phyloP scores from a whole-genome alignment of 2,329 filamentous ascomycete species.

The Neopestalotiopsis sp. region DNA sequence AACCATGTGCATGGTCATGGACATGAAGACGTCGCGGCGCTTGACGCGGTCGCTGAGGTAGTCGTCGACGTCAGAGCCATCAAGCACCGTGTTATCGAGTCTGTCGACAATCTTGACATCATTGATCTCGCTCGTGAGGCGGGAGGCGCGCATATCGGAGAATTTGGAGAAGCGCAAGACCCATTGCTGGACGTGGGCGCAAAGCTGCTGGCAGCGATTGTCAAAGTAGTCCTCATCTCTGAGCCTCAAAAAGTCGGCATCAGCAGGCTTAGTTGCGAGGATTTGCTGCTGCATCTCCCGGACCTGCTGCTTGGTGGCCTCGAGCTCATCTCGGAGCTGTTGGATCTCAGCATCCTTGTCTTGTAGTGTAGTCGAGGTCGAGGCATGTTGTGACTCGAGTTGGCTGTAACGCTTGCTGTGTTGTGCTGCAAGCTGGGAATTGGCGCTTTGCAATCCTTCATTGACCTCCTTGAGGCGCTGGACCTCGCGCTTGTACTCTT shows the following conservation, averaged over 20 bases:
- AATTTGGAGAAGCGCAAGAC: conserved; percentile 97
- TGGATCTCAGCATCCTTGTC: conserved; percentile 86
- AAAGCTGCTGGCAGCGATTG: conserved; percentile 89
- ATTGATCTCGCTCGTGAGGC: conserved; percentile 80
- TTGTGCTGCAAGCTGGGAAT: conserved; percentile 75
- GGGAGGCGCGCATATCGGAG: conserved; percentile 89
- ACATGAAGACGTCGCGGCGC: conserved; percentile 96
- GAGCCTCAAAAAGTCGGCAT: conserved; percentile 76
- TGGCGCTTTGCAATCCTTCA: conserved; percentile 76
- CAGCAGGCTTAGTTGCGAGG: conserved; percentile 61
- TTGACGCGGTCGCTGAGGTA: conserved; percentile 88
- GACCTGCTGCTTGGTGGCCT: conserved; percentile 69
- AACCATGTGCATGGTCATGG: conserved; percentile 98
- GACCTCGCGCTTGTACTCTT: conserved; percentile 83
- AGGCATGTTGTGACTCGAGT: conserved; percentile 70
- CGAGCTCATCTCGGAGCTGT: conserved; percentile 77
- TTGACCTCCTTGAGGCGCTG: conserved; percentile 82
- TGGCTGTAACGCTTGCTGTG: conserved; percentile 73
- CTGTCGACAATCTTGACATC: conserved; percentile 94
- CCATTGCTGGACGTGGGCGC: conserved; percentile 96
- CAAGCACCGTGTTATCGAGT: conserved; percentile 91
- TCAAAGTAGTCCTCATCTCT: conserved; percentile 96
- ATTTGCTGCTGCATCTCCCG: conserved; percentile 63
- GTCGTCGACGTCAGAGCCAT: conserved; percentile 89
- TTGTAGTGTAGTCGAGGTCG: conserved; percentile 68